These are phyloP conservation scores for Neurospora sp. DNA, from an alignment of 495 filamentous ascomycete genomes.

Conservation along the genomic window DNA sequence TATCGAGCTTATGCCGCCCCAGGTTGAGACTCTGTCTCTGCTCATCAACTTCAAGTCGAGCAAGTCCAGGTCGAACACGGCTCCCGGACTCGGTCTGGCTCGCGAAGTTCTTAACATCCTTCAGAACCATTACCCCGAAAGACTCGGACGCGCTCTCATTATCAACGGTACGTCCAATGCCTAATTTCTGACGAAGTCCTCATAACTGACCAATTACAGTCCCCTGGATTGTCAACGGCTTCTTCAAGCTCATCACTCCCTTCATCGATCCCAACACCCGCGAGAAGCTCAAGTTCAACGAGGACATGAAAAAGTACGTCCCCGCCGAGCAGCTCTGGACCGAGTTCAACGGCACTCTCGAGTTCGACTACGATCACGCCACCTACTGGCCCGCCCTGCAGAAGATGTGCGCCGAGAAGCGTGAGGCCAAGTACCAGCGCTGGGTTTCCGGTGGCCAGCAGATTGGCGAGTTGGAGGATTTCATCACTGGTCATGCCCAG, in stretches of 20 bases:
- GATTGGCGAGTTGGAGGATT: slow-evolving; percentile 76
- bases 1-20: slow-evolving; percentile 76
- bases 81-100: slow-evolving; percentile 63
- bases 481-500: slow-evolving; percentile 36
- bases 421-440: slow-evolving; percentile 47
- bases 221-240: slow-evolving; percentile 76
- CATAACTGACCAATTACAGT: slow-evolving; percentile 38
- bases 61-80: slow-evolving; percentile 63
- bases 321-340: slow-evolving; percentile 70
- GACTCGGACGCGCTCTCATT: slow-evolving; percentile 79
- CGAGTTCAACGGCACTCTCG: slow-evolving; percentile 48
- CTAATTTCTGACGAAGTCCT: not conserved
- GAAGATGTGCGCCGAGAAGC: slow-evolving; percentile 51
- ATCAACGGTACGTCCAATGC: slow-evolving; percentile 57
- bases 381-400: slow-evolving; percentile 82
- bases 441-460: slow-evolving; percentile 73
- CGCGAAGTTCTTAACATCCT: slow-evolving; percentile 76
- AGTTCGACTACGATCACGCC: slow-evolving; percentile 82
- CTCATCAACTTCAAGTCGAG: slow-evolving; percentile 72
- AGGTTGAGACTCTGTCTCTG: slow-evolving; percentile 75
- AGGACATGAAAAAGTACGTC: slow-evolving; percentile 68
- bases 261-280: slow-evolving; percentile 91
- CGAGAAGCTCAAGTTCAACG: slow-evolving; percentile 92
- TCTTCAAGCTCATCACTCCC: slow-evolving; percentile 90
- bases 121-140: slow-evolving; percentile 89